phyloP scores from a whole-genome alignment of 768 basidiomycete genomes.

The Aureoboletus auriporus region DNA sequence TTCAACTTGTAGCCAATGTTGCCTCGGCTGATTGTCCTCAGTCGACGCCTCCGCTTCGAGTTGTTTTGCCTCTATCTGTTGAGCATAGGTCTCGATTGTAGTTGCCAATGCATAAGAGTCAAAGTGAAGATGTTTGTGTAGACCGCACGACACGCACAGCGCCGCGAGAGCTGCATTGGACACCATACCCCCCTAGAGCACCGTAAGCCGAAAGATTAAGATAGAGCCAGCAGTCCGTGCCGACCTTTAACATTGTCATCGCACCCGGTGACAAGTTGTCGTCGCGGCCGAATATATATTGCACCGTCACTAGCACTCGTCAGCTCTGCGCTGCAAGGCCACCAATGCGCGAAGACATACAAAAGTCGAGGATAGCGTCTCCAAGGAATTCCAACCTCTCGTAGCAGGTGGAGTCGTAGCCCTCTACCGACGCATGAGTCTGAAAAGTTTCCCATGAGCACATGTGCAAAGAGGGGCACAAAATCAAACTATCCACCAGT shows the following conservation, averaged over 20 bases:
- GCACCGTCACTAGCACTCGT: conserved; percentile 57
- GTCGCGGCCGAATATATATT: conserved; percentile 63
- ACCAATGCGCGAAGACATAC: conserved; percentile 39
- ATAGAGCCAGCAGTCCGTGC: background rate
- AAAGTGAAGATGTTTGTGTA: conserved; percentile 58
- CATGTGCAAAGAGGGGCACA: background rate
- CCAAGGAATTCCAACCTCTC: conserved; percentile 84
- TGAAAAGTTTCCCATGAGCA: conserved; percentile 28
- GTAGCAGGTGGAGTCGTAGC: conserved; percentile 54
- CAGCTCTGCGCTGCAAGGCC: background rate
- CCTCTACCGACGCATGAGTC: conserved; percentile 66
- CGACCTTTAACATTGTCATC: conserved; percentile 75
- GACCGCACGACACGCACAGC: conserved; percentile 63
- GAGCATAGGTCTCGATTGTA: conserved; percentile 51
- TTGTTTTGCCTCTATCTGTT: conserved; percentile 42
- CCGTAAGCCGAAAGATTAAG: background rate
- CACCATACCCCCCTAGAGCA: conserved; percentile 72
- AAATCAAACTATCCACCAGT: conserved; percentile 44
- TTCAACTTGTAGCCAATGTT: conserved; percentile 76
- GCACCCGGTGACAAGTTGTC: conserved; percentile 66
- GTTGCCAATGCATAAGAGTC: conserved; percentile 50
- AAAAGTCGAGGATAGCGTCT: conserved; percentile 80
- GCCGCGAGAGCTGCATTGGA: conserved; percentile 77
- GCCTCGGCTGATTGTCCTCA: conserved; percentile 53
- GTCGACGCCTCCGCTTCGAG: conserved; percentile 45